Conservation (phyloP, 2,329 filamentous ascomycete species). For the Colletotrichum cordylinicola region DNA sequence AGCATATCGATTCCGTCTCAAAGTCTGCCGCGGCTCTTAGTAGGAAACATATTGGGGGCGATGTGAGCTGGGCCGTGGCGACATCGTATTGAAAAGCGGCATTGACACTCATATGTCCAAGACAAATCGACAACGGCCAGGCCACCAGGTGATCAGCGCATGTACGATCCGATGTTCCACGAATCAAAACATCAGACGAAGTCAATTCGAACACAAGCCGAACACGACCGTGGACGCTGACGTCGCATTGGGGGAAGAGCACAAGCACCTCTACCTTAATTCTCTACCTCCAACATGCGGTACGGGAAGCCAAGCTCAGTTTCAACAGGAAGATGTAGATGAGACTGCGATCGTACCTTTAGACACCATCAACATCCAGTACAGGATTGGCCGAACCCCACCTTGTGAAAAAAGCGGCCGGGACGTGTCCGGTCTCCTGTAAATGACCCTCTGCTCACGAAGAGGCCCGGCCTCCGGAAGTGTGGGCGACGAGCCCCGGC, state of each 20-base stretch:
- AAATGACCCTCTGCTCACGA: background rate
- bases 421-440: slow-evolving; percentile 10
- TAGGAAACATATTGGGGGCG: background rate
- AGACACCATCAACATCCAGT: background rate
- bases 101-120: slow-evolving; percentile 1
- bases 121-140: background rate
- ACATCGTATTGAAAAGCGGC: background rate
- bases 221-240: background rate
- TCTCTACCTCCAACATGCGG: background rate
- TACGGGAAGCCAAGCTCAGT: background rate
- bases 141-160: background rate
- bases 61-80: background rate
- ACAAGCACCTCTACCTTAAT: background rate
- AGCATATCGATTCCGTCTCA: background rate
- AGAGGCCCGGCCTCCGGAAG: background rate
- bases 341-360: background rate
- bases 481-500: background rate
- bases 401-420: background rate
- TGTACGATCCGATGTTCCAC: background rate
- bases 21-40: background rate
- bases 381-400: background rate
- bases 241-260: background rate
- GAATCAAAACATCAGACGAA: slow-evolving; percentile 8
- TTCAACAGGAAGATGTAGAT: background rate
- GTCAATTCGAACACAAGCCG: background rate